phyloP scores from a whole-genome alignment of 305 asterid genomes.

The Fraxinus floribunda region DNA sequence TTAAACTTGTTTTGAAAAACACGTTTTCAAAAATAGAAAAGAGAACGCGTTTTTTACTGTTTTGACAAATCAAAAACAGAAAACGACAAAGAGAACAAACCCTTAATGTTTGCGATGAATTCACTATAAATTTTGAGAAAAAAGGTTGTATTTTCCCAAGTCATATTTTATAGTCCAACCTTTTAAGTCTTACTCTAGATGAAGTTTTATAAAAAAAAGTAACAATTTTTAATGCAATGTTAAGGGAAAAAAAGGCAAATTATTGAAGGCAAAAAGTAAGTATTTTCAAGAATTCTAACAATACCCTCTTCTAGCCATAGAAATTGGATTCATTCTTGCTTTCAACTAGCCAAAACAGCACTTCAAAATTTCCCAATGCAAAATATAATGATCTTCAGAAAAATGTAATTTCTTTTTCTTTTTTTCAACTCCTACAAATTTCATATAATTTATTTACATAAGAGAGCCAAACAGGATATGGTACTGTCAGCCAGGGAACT shows the following conservation, averaged over 20 bases:
- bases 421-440: neutral
- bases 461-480: neutral
- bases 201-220: neutral
- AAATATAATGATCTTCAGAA: neutral
- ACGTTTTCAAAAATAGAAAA: too few species aligned
- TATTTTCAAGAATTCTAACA: neutral
- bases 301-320: neutral
- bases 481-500: conserved; percentile 20
- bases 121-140: neutral
- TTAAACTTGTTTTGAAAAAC: too few species aligned
- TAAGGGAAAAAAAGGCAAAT: neutral
- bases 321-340: neutral
- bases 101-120: neutral
- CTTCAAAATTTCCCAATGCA: neutral
- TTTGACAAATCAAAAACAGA: too few species aligned
- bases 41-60: too few species aligned
- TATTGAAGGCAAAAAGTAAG: neutral
- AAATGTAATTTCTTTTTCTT: neutral
- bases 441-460: neutral
- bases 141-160: neutral
- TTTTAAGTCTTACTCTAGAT: too few species aligned
- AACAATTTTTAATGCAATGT: neutral
- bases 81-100: too few species aligned
- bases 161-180: neutral
- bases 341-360: neutral